Conservation (phyloP, 345 rosid species). For the rapeseed (Brassica napus) region DNA sequence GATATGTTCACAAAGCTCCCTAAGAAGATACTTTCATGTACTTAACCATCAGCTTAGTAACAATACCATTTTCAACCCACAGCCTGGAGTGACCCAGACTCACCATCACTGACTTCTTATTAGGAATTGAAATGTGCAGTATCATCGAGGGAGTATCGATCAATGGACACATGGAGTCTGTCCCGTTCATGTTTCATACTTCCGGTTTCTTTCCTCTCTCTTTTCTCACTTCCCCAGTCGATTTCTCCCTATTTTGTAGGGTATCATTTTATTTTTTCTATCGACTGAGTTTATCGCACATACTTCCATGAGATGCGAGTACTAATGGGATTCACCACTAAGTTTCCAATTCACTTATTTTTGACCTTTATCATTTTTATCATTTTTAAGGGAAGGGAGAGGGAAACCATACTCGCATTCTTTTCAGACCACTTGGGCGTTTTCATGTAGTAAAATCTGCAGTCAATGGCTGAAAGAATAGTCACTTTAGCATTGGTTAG, state of each 20-base stretch:
- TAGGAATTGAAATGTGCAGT: too few relatives aligned
- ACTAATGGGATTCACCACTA: background rate
- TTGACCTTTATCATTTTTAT: background rate
- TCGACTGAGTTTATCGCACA: background rate
- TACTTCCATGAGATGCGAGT: background rate
- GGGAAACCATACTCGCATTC: background rate
- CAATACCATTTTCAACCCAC: too few relatives aligned
- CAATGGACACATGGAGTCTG: too few relatives aligned
- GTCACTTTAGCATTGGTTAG: background rate
- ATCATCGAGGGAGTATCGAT: too few relatives aligned
- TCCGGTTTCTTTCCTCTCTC: background rate
- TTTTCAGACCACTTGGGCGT: background rate
- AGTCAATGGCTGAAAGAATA: background rate
- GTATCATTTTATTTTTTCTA: too few relatives aligned
- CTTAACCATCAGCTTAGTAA: too few relatives aligned
- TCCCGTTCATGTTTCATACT: too few relatives aligned
- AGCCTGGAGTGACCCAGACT: too few relatives aligned
- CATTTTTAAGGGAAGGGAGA: background rate
- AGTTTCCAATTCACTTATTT: background rate
- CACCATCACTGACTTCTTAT: too few relatives aligned
- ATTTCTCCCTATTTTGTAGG: background rate
- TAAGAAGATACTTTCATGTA: too few relatives aligned
- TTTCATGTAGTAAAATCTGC: background rate
- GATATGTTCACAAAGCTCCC: too few relatives aligned
- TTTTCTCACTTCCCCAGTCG: too few relatives aligned